Conservation (phyloP, 805 yeast species). For the Saccharomycopsis babjevae region DNA sequence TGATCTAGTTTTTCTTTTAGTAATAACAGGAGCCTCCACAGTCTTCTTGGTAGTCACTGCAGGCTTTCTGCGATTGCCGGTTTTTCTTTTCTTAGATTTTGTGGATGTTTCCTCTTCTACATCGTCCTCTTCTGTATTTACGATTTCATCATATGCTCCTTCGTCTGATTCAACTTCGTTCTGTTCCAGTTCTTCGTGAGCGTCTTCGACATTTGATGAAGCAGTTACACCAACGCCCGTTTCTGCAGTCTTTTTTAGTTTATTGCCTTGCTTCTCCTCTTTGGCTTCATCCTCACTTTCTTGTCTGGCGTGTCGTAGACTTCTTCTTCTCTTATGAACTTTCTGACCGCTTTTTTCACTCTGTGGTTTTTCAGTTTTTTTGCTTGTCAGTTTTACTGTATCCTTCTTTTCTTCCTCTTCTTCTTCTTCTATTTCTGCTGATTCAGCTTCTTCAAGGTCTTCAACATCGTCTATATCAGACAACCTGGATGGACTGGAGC, state of each 20-base stretch:
- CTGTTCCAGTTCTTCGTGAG: neutral
- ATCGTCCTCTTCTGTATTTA: neutral
- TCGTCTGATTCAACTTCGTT: neutral
- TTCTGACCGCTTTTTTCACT: neutral
- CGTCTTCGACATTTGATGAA: neutral
- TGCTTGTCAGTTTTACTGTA: neutral
- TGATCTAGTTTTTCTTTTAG: neutral
- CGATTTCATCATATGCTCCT: neutral
- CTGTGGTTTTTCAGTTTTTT: neutral
- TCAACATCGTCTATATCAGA: slow-evolving; percentile 5
- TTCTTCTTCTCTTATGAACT: slow-evolving; percentile 1
- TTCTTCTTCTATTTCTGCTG: neutral
- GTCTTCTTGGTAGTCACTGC: neutral
- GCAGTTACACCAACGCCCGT: neutral
- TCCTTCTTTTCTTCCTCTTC: slow-evolving; percentile 3
- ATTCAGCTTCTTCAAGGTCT: slow-evolving; percentile 1
- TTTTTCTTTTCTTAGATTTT: neutral
- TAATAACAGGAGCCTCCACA: neutral
- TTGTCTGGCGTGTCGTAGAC: neutral
- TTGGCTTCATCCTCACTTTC: neutral
- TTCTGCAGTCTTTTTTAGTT: neutral
- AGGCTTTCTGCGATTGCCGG: neutral
- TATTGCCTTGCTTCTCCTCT: too few species aligned
- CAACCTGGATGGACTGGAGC: slow-evolving; percentile 14
- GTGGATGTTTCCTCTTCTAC: neutral